Base-by-base conservation (phyloP, 2,329 filamentous ascomycete species). In the Fusarium annulatum region DNA sequence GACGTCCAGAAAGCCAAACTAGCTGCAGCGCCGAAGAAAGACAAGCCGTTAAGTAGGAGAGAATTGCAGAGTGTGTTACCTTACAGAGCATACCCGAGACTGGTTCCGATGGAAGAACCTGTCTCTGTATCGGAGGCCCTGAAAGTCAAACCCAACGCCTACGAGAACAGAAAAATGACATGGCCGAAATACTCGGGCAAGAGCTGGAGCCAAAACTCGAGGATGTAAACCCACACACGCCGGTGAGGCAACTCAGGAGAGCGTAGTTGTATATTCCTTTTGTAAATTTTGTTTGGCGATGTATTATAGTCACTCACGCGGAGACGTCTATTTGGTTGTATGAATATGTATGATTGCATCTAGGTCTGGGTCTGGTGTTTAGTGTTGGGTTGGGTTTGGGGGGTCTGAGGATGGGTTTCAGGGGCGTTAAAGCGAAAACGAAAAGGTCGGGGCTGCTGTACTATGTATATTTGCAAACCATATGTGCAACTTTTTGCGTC, bases 1-100 rank as follows among this genome's bases (percentile, higher is more conserved):
- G 88, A 91, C 2, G 81, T 86, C 61, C 87, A 83, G 65, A 87
- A 86, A 76, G 52, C 74, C 41, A 74, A 75, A 34, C 61, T 73
- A 26, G 72, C 73, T 30, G 56, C 66, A 16, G 49, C 55, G 33
- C 66, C 66, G 16, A 71, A 71, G 45, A 80, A 80, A 64, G 67
- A 76, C 19, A 79, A 64, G 57, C 61, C 72, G 8, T 43, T 74
- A 46, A 77, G 69, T 60, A 80, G 77, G 67, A 76, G 63, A 23
- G 67, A 78, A 11, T 62, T 81, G 39, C 78, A 79, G 61, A 75
- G 71, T 38, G 77, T 82, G 23, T 74, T 83, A n/a, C 82, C 82
- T n/a, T 85, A 84, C 64, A 73, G 76, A 30, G 78, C 81, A 7
- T 73, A 82, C 16, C 77, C 82, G 9, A 69, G 81, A 38, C 74